A percentile compares a stretch with the other conserved stretches of the same genome.
Evolutionary conservation across 192 early-diverging fungal species (phyloP).

Genomic region (Backusella circina): DNA sequence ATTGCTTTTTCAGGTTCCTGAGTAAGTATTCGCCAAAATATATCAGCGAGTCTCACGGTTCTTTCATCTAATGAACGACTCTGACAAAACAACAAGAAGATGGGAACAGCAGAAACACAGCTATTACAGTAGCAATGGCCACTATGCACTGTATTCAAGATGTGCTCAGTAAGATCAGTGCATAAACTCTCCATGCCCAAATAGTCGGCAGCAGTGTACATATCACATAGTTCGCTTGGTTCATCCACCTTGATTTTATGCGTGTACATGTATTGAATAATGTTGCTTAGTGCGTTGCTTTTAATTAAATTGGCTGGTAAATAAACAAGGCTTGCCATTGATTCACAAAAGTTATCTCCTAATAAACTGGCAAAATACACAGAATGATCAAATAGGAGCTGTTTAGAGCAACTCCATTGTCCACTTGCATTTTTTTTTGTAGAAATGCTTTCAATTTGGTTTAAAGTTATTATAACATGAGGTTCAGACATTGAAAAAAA

Average conservation of each 20-base stretch:
- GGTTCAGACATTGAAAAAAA: neutral
- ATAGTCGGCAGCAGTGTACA: constrained; percentile 28
- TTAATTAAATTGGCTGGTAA: constrained; percentile 12
- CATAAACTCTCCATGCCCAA: constrained; percentile 23
- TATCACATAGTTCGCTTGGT: constrained; percentile 4
- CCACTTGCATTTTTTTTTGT: neutral
- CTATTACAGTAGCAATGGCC: constrained; percentile 9
- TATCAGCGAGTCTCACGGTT: neutral
- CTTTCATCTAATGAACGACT: neutral
- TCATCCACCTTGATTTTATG: neutral
- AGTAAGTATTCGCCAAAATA: neutral
- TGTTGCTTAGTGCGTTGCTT: neutral
- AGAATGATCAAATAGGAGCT: constrained; percentile 9
- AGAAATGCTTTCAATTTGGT: neutral
- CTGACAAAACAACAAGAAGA: neutral
- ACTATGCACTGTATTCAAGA: constrained; percentile 1
- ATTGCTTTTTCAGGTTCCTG: constrained; percentile 27
- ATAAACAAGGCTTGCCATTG: neutral
- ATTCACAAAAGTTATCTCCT: constrained; percentile 19
- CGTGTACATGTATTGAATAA: constrained; percentile 27
- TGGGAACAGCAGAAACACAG: constrained; percentile 2
- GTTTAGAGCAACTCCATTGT: constrained; percentile 10
- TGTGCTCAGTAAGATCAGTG: neutral
- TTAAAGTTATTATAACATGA: neutral
- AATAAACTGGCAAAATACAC: constrained; percentile 31